Evolutionary conservation across 352 stramenopile species (phyloP).

Genomic region (Phytophthora idaei): DNA sequence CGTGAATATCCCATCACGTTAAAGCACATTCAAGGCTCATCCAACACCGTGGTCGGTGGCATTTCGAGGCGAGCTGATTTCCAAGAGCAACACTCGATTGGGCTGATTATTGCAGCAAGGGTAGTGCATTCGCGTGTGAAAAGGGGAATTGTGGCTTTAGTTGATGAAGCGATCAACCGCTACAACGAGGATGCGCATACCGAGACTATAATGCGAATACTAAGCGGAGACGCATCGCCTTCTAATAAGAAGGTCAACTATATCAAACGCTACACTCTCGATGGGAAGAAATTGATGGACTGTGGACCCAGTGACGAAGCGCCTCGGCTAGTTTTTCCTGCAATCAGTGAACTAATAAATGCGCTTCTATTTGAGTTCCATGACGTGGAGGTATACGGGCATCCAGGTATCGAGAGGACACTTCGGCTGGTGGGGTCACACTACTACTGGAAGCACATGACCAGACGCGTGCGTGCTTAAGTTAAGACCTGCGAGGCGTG

Average conservation of each 20-base stretch:
- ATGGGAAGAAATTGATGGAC: neutral
- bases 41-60: slow-evolving; percentile 6
- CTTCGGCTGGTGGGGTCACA: neutral
- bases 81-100: neutral
- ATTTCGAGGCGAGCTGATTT: slow-evolving; percentile 2
- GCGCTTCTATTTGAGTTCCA: slow-evolving; percentile 7
- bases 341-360: neutral
- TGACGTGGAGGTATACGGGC: neutral
- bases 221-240: neutral
- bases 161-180: neutral
- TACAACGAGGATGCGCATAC: neutral
- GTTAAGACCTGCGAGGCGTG: slow-evolving; percentile 1
- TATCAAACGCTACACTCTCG: neutral
- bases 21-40: slow-evolving; percentile 9
- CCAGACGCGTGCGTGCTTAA: neutral
- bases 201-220: neutral
- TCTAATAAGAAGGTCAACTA: neutral
- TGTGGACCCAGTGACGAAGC: neutral
- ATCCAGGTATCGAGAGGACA: neutral
- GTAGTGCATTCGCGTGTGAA: neutral
- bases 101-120: neutral
- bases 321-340: neutral
- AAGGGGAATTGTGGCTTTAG: neutral
- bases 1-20: slow-evolving; percentile 11
- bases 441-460: slow-evolving; percentile 11